phyloP scores from a whole-genome alignment of 495 filamentous ascomycete species.

The Astrocystis sublimbata region DNA sequence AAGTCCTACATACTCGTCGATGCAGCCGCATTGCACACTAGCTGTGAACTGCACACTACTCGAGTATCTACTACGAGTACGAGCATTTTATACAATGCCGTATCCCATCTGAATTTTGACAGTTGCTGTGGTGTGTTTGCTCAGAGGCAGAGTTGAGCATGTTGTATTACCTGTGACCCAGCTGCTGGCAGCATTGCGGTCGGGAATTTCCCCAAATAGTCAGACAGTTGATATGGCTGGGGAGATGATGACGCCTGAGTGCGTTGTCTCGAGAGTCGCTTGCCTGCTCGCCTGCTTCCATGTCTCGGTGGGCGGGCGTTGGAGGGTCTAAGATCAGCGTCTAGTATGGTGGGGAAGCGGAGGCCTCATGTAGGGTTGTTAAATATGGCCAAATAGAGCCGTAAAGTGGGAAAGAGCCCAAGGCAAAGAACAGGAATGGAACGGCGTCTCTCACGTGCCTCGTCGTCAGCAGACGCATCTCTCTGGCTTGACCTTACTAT shows the following conservation, averaged over 20 bases:
- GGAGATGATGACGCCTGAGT: no score
- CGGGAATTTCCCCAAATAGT: background rate
- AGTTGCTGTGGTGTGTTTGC: background rate
- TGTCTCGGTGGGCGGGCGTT: background rate
- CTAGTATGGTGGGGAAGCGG: slow-evolving; percentile 17
- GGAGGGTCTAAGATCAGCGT: slow-evolving; percentile 2
- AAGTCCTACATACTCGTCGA: no score
- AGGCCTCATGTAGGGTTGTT: slow-evolving; percentile 16
- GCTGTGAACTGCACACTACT: slow-evolving; percentile 12
- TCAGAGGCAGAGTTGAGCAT: background rate
- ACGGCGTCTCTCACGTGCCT: slow-evolving; percentile 4
- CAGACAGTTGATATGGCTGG: background rate
- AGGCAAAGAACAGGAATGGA: no score
- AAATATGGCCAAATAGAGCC: background rate
- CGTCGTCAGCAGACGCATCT: slow-evolving; percentile 13
- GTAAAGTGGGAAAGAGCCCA: background rate
- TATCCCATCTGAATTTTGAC: background rate
- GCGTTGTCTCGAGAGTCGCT: no score
- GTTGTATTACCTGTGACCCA: background rate
- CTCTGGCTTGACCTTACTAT: slow-evolving; percentile 15
- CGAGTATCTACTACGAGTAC: background rate
- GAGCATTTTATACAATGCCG: background rate
- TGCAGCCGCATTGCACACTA: slow-evolving; percentile 13
- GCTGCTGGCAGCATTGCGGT: background rate
- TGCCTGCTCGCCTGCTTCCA: background rate